Percentiles rank a stretch among this genome's conserved stretches.
phyloP scores from a whole-genome alignment of 176 grass and related monocot species.

The Zizania latifolia region DNA sequence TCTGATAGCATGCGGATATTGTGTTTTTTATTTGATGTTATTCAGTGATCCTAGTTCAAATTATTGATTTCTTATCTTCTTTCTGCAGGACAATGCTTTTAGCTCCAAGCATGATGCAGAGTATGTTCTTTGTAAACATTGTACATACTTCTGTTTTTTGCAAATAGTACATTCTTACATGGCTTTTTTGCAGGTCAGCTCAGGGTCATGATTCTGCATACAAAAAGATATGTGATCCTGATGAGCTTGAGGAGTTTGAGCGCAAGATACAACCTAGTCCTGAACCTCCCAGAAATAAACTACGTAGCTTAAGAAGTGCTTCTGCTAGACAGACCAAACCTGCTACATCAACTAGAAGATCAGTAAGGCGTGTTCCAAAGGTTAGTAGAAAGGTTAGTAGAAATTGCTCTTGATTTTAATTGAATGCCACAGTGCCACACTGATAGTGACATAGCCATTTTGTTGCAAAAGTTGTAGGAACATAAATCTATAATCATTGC shows the following conservation, averaged over 20 bases:
- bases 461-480: not conserved
- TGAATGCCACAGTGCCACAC: not conserved
- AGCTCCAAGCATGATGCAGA: conserved; percentile 35
- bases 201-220: conserved; percentile 34
- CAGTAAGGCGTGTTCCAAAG: conserved; percentile 55
- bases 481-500: not conserved
- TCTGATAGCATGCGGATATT: not conserved
- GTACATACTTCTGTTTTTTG: not conserved
- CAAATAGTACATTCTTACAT: conserved; percentile 26
- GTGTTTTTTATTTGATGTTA: not conserved
- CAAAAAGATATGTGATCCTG: conserved; percentile 28
- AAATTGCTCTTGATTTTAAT: conserved; percentile 11
- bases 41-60: not conserved
- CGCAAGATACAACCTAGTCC: conserved; percentile 12
- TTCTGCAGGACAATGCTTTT: conserved; percentile 48
- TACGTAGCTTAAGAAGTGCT: conserved; percentile 67
- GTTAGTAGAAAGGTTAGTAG: too few relatives aligned
- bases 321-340: conserved; percentile 39
- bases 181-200: conserved; percentile 42
- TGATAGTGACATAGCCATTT: not conserved
- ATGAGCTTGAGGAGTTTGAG: conserved; percentile 40
- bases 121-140: conserved; percentile 46
- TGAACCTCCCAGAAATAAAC: conserved; percentile 50
- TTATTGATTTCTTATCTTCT: conserved; percentile 18
- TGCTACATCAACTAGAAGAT: conserved; percentile 47